phyloP scores from a whole-genome alignment of 306 rosid genomes.

The Cucurbita maxima region DNA sequence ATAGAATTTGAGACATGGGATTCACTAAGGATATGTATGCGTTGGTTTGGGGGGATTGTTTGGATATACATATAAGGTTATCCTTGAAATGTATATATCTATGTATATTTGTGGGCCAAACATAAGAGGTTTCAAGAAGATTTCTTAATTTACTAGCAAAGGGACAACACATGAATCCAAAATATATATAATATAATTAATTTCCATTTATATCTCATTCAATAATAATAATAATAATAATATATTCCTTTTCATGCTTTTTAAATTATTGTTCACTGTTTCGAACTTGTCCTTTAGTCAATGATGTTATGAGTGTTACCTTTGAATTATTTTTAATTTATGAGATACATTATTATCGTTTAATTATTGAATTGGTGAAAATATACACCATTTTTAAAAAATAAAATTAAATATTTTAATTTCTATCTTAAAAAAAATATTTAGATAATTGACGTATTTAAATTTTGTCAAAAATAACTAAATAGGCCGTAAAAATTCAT shows the following conservation, averaged over 20 bases:
- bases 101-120: not conserved
- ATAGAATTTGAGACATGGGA: not conserved
- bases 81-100: not conserved
- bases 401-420: no score
- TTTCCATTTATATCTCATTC: not conserved
- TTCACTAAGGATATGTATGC: not conserved
- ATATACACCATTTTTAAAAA: no score
- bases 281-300: not conserved
- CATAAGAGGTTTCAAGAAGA: conserved; percentile 5
- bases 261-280: not conserved
- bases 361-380: no score
- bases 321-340: no score
- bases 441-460: no score
- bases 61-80: not conserved
- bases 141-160: not conserved
- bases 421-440: no score
- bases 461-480: no score
- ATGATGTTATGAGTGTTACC: not conserved
- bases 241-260: not conserved
- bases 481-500: no score
- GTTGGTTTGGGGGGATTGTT: not conserved
- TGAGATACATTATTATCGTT: no score
- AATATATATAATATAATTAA: not conserved
- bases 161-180: not conserved
- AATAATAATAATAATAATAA: not conserved